These are phyloP conservation scores for Nitzschia sp. DNA, from an alignment of 108 stramenopile species.

Conservation along the genomic window DNA sequence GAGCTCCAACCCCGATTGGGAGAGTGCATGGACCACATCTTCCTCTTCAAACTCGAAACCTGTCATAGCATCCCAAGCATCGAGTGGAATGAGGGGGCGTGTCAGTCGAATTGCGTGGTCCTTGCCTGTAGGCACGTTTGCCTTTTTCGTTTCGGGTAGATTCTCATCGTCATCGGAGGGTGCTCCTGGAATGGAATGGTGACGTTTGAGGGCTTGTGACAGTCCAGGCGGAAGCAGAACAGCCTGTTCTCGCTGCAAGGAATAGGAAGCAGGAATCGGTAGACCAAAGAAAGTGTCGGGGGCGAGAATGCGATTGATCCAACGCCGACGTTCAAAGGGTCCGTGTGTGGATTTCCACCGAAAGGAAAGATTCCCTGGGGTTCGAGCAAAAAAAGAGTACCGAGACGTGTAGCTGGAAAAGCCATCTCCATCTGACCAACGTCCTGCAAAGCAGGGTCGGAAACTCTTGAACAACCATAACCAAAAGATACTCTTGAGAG, in stretches of 20 bases:
- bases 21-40: conserved; percentile 46
- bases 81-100: conserved; percentile 60
- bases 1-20: conserved; percentile 53
- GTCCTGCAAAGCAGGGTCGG: conserved; percentile 3
- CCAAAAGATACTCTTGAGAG: conserved; percentile 12
- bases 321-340: not conserved
- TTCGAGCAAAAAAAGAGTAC: not conserved
- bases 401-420: not conserved
- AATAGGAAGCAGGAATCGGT: not conserved
- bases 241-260: not conserved
- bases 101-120: not conserved
- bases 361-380: not conserved
- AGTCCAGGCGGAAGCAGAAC: not conserved
- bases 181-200: not conserved
- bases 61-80: conserved; percentile 48
- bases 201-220: not conserved
- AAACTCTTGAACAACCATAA: conserved; percentile 14
- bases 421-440: conserved; percentile 3
- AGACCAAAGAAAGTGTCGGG: not conserved
- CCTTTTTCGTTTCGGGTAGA: not conserved
- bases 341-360: not conserved
- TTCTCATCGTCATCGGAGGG: not conserved
- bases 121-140: not conserved
- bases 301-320: not conserved
- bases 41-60: conserved; percentile 66